Evolutionary conservation across 805 yeast genomes (phyloP).

Genomic region (Candida succiphila): DNA sequence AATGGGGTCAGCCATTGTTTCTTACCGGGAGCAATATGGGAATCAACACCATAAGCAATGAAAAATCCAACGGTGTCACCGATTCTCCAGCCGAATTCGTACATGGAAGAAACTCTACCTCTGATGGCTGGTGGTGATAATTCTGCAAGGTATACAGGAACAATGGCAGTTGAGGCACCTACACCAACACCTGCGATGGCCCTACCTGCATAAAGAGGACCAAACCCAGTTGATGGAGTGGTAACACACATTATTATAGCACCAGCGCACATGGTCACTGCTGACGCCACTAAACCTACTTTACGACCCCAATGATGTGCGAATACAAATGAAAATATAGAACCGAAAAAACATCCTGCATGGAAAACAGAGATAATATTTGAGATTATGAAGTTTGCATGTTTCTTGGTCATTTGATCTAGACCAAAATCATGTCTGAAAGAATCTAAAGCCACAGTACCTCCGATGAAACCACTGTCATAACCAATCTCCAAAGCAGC

Average conservation of each 20-base stretch:
- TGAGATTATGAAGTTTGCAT: slow-evolving; percentile 61
- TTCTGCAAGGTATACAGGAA: slow-evolving; percentile 80
- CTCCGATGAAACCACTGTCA: slow-evolving; percentile 54
- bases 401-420: slow-evolving; percentile 37
- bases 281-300: slow-evolving; percentile 51
- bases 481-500: slow-evolving; percentile 41
- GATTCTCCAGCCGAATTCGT: slow-evolving; percentile 87
- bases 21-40: slow-evolving; percentile 28
- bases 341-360: slow-evolving; percentile 73
- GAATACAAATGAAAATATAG: slow-evolving; percentile 43
- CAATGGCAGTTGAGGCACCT: slow-evolving; percentile 71
- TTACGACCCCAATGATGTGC: slow-evolving; percentile 72
- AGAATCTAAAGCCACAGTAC: slow-evolving; percentile 18
- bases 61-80: slow-evolving; percentile 85
- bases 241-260: slow-evolving; percentile 53
- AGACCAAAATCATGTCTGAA: slow-evolving; percentile 36
- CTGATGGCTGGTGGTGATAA: slow-evolving; percentile 71
- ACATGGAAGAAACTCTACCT: slow-evolving; percentile 72
- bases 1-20: slow-evolving; percentile 46
- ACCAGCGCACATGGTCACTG: slow-evolving; percentile 58
- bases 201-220: slow-evolving; percentile 62
- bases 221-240: slow-evolving; percentile 45
- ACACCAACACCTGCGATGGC: slow-evolving; percentile 63
- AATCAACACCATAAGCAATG: slow-evolving; percentile 62
- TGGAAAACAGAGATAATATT: slow-evolving; percentile 74